Conservation (phyloP, 768 basidiomycete species). For the Pluteus cervinus region DNA sequence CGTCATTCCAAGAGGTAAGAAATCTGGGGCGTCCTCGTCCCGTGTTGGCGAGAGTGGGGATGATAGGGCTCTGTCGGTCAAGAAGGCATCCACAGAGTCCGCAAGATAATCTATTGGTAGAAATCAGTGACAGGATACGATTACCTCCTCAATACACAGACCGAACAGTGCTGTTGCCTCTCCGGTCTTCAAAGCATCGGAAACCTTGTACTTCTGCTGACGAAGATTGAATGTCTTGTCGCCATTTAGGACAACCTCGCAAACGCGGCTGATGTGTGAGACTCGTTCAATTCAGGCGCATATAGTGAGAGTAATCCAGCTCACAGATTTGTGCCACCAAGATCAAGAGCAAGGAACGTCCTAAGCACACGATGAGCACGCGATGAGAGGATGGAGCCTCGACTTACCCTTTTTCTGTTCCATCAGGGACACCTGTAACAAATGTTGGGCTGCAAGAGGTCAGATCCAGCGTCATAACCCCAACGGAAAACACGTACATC, state of each 20-base stretch:
- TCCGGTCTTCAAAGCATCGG: constrained; percentile 88
- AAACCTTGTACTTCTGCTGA: constrained; percentile 97
- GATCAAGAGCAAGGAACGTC: constrained; percentile 92
- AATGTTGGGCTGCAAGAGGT: constrained; percentile 69
- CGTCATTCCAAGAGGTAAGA: constrained; percentile 69
- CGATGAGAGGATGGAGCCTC: constrained; percentile 3
- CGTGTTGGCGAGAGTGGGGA: too few species aligned
- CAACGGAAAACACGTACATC: constrained; percentile 52
- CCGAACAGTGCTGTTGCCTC: constrained; percentile 86
- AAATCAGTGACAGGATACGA: constrained; percentile 3
- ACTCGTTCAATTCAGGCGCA: constrained; percentile 1
- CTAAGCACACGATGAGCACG: constrained; percentile 30
- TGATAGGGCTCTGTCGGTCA: constrained; percentile 60
- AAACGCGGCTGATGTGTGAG: constrained; percentile 68
- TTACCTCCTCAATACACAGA: constrained; percentile 21
- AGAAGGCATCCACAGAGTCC: constrained; percentile 91
- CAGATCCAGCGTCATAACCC: constrained; percentile 8
- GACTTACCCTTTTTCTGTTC: constrained; percentile 84
- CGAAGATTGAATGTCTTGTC: constrained; percentile 83
- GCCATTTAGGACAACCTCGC: constrained; percentile 88
- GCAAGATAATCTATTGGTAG: constrained; percentile 83
- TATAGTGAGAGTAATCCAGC: constrained; percentile 19
- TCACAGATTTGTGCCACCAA: constrained; percentile 97
- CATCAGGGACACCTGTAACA: constrained; percentile 92
- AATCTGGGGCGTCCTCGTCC: constrained; percentile 32